Evolutionary conservation across 1,284 basidiomycete genomes (phyloP).

Genomic region (Pholiota adiposa): DNA sequence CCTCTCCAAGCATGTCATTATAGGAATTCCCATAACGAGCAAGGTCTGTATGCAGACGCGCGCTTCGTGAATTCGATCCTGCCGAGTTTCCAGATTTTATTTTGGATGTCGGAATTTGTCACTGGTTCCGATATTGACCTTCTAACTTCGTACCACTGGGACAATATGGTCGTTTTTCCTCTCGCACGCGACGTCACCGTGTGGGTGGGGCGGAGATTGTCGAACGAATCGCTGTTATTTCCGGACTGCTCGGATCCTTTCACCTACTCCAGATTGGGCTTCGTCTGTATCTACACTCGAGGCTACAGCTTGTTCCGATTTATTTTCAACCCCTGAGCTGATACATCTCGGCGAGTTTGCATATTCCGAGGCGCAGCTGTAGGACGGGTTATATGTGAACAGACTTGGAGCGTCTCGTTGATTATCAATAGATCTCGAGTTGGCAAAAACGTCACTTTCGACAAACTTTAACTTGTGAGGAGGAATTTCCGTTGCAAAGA

Average conservation of each 20-base stretch:
- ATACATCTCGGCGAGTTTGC: neutral
- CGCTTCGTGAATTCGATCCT: too few species aligned
- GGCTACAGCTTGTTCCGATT: neutral
- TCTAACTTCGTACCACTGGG: too few species aligned
- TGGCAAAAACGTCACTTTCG: too few species aligned
- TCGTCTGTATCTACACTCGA: neutral
- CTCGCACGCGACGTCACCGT: neutral
- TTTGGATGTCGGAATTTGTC: too few species aligned
- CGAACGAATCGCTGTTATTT: neutral
- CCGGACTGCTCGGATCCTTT: neutral
- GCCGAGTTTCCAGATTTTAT: too few species aligned
- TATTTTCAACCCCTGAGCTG: neutral
- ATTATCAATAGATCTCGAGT: neutral
- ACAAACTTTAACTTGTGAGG: too few species aligned
- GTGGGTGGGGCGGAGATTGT: neutral
- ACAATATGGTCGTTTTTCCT: too few species aligned
- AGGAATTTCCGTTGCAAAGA: too few species aligned
- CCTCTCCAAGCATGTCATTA: too few species aligned
- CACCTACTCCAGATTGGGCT: neutral
- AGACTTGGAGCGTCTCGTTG: neutral
- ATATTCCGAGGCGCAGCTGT: neutral
- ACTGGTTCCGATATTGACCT: too few species aligned
- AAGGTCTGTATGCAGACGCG: too few species aligned
- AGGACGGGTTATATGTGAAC: neutral
- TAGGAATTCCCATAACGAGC: too few species aligned